Evolutionary conservation across 768 basidiomycete species (phyloP), one percentile per base, ranked within the genome.

Genomic region (Tylopilus subfusipes): DNA sequence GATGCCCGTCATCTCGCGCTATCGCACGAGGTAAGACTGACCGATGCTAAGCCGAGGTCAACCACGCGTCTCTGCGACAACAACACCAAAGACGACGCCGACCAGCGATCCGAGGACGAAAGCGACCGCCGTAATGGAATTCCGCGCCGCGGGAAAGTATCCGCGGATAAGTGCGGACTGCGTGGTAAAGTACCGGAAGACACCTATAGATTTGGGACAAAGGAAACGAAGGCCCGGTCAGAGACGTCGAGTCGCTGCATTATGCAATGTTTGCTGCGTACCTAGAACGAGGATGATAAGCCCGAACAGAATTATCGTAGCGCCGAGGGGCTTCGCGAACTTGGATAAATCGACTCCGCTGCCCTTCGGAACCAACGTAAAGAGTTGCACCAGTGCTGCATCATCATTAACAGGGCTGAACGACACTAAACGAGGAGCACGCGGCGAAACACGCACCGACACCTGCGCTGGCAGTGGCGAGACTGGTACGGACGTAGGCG

Each of bases 401-500:
- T 19, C 18, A 21, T 34, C n/a, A 19, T 56, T 12, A 24, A 53
- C 14, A 39, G 18, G n/a, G 45, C 27, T 9, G 36, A 38, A 22
- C 21, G 31, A 22, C n/a, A 19, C 19, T 22, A 1, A 22, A 25
- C 22, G 12, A 19, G 4, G 25, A 19, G 12, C 2, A 16, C 12
- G 13, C 3, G 13, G 24, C 22, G 38, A 43, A 52, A 31, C 24
- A 74, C 81, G 59, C 52, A 83, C 82, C 83, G 33, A 86, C 82
- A 30, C 83, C 84, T 5, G 81, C 72, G 2, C 81, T 77, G 4
- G 82, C 79, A 34, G 84, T 73, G 1, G 81, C 78, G 44, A 86
- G 71, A 61, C 83, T 84, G 3, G 84, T 86, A n/a, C 84, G 75
- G 46, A 83, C 72, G 58, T 85, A 86, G 13, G 84, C 82, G 34